Evolutionary conservation across 179 eudicot genomes (phyloP).

Genomic region (Heliamphora pulchella): DNA sequence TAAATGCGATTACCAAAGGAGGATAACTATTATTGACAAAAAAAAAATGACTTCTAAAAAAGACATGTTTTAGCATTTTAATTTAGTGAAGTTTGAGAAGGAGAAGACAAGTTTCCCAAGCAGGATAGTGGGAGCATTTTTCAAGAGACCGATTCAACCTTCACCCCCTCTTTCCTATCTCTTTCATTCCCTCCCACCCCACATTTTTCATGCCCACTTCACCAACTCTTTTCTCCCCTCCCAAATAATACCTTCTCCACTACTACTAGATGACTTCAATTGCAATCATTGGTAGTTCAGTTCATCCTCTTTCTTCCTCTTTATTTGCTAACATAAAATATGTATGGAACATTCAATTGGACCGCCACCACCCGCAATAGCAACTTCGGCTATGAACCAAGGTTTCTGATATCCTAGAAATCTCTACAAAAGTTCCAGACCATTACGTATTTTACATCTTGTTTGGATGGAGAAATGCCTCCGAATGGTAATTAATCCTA

Average conservation of each 20-base stretch:
- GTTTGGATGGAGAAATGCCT: conserved; percentile 81
- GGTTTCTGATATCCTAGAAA: too few relatives aligned
- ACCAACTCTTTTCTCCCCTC: background rate
- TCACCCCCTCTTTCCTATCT: background rate
- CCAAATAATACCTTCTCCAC: background rate
- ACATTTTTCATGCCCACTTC: too few relatives aligned
- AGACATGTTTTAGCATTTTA: too few relatives aligned
- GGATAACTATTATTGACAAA: too few relatives aligned
- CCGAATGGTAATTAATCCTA: conserved; percentile 41
- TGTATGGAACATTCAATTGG: background rate
- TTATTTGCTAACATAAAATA: background rate
- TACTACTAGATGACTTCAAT: conserved; percentile 2
- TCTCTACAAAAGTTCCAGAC: conserved; percentile 2
- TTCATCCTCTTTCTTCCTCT: conserved; percentile 3
- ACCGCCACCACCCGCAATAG: background rate
- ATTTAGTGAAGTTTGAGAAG: too few relatives aligned
- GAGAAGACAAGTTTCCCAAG: background rate
- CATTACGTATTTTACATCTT: conserved; percentile 56
- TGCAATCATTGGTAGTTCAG: conserved; percentile 13
- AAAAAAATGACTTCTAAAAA: too few relatives aligned
- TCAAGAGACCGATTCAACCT: background rate
- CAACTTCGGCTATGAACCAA: conserved; percentile 1
- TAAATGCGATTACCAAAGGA: too few relatives aligned
- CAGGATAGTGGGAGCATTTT: conserved; percentile 12
- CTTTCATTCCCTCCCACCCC: conserved; percentile 9